These are phyloP conservation scores for Sporothrix humicola DNA, from an alignment of 2,329 filamentous ascomycete genomes.

Conservation along the genomic window DNA sequence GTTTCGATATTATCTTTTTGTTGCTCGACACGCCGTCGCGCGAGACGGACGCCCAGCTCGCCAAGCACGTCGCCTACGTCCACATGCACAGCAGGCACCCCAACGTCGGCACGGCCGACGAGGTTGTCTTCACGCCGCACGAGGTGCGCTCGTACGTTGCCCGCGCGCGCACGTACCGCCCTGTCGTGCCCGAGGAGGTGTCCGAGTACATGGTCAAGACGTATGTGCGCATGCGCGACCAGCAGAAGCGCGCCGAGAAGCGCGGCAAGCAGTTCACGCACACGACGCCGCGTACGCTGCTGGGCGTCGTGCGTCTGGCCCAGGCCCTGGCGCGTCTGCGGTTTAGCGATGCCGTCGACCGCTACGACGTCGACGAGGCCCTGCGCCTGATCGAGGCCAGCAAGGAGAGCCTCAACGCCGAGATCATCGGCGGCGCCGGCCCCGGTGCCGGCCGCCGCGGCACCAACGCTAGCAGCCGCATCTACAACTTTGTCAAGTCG, in stretches of 20 bases:
- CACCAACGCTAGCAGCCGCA: constrained; percentile 82
- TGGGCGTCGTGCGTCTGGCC: constrained; percentile 89
- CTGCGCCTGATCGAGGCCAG: constrained; percentile 88
- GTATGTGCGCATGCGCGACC: constrained; percentile 91
- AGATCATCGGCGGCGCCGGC: constrained; percentile 61
- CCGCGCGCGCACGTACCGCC: constrained; percentile 86
- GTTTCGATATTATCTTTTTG: constrained; percentile 96
- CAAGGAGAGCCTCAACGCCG: constrained; percentile 87
- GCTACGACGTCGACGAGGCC: constrained; percentile 95
- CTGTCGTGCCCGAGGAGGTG: constrained; percentile 80
- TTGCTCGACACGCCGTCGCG: constrained; percentile 92
- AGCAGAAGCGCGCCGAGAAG: constrained; percentile 89
- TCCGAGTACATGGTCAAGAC: constrained; percentile 97
- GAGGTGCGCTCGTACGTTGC: constrained; percentile 97
- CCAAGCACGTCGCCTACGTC: constrained; percentile 92
- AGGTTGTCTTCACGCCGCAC: constrained; percentile 84
- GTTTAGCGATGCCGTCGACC: constrained; percentile 82
- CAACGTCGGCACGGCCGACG: constrained; percentile 60
- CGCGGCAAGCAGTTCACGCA: constrained; percentile 92
- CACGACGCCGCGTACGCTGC: constrained; percentile 89
- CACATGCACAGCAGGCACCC: constrained; percentile 97
- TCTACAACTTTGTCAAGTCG: constrained; percentile 91
- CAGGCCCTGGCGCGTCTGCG: constrained; percentile 92
- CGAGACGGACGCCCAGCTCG: constrained; percentile 89
- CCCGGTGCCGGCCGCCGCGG: constrained; percentile 62